Evolutionary conservation across 192 early-diverging fungal species (phyloP).

Genomic region (Gigaspora rosea): DNA sequence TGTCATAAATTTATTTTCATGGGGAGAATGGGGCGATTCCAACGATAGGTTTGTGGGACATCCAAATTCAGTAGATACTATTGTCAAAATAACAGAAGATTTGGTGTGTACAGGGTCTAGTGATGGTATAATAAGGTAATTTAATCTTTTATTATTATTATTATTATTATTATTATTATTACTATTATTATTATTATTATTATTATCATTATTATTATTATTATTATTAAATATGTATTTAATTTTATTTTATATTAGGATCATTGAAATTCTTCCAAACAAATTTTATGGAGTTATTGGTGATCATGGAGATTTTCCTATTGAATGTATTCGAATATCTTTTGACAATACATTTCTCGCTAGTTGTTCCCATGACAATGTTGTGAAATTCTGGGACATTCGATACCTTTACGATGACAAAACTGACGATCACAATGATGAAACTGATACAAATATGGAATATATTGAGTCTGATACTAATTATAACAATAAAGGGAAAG

Average conservation of each 20-base stretch:
- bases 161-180: not conserved
- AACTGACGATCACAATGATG: conserved; percentile 18
- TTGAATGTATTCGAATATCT: conserved; percentile 77
- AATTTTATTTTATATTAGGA: conserved; percentile 36
- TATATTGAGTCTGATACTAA: conserved; percentile 19
- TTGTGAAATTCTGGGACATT: conserved; percentile 88
- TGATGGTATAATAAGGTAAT: conserved; percentile 83
- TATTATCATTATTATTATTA: not conserved
- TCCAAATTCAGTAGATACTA: conserved; percentile 84
- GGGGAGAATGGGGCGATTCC: conserved; percentile 90
- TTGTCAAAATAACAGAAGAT: conserved; percentile 82
- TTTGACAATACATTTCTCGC: conserved; percentile 76
- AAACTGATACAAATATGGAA: conserved; percentile 11
- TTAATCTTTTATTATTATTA: not conserved
- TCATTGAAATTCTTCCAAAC: conserved; percentile 91
- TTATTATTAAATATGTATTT: not conserved
- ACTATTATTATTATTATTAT: not conserved
- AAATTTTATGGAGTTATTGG: conserved; percentile 86
- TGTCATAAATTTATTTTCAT: conserved; percentile 83
- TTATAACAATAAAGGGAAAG: conserved; percentile 31
- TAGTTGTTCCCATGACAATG: conserved; percentile 84
- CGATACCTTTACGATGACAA: conserved; percentile 57
- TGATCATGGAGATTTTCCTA: conserved; percentile 87
- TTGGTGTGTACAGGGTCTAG: conserved; percentile 86
- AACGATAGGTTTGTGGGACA: conserved; percentile 95